Evolutionary conservation across 192 early-diverging fungal species (phyloP).

Genomic region (Allomyces macrogynus): DNA sequence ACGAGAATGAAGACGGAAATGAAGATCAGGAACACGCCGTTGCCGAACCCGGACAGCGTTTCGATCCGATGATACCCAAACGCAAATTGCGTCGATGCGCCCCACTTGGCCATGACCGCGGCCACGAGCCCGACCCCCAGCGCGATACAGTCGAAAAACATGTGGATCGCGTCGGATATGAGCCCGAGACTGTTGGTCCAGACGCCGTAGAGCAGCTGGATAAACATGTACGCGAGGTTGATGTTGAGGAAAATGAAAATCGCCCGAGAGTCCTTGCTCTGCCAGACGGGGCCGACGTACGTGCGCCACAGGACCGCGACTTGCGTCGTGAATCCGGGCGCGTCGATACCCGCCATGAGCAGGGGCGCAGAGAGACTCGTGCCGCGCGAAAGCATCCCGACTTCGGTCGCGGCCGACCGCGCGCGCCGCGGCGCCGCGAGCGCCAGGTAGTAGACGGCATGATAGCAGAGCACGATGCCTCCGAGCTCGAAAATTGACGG

Average conservation of each 20-base stretch:
- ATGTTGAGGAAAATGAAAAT: constrained; percentile 85
- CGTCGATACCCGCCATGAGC: not conserved
- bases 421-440: not conserved
- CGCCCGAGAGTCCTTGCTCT: constrained; percentile 59
- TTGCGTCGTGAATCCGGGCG: not conserved
- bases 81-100: constrained; percentile 15
- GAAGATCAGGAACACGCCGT: constrained; percentile 73
- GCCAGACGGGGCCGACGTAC: constrained; percentile 18
- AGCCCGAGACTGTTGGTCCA: constrained; percentile 73
- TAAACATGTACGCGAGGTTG: constrained; percentile 80
- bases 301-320: not conserved
- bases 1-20: constrained; percentile 77
- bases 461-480: not conserved
- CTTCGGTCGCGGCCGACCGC: no score
- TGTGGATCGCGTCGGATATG: constrained; percentile 90
- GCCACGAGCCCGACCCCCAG: constrained; percentile 70
- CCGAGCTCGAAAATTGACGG: not conserved
- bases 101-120: constrained; percentile 79
- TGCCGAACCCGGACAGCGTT: constrained; percentile 77
- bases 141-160: constrained; percentile 93
- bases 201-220: constrained; percentile 63
- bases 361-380: no score
- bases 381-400: no score
- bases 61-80: constrained; percentile 75
- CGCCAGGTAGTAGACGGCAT: not conserved